Evolutionary conservation across 2,329 filamentous ascomycete genomes (phyloP).

Genomic region (Penicillium hordei): DNA sequence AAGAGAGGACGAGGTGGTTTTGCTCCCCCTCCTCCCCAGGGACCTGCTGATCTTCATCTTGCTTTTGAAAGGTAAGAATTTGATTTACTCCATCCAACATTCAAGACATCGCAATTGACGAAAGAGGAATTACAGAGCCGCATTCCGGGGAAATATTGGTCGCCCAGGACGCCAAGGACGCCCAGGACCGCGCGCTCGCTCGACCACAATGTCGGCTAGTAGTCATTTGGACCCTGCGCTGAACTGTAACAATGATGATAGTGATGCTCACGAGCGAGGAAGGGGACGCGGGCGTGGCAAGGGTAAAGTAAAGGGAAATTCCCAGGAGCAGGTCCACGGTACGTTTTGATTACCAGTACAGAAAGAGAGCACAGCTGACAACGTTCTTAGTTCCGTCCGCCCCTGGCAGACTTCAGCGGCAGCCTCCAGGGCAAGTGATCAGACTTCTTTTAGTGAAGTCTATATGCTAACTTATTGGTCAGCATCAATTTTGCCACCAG

Average conservation of each 20-base stretch:
- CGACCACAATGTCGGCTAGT: background rate
- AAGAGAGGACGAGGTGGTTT: background rate
- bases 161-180: background rate
- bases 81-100: background rate
- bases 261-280: background rate
- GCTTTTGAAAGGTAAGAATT: background rate
- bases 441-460: background rate
- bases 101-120: background rate
- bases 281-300: background rate
- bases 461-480: background rate
- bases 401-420: background rate
- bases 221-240: slow-evolving; percentile 1
- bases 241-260: background rate
- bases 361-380: background rate
- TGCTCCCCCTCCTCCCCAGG: background rate
- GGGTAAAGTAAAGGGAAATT: background rate
- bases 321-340: background rate
- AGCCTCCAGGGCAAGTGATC: background rate
- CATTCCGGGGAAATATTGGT: background rate
- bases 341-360: background rate
- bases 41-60: background rate
- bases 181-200: background rate
- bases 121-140: background rate
- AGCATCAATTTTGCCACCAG: background rate
- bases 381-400: background rate